These are phyloP conservation scores for Beauveria australis DNA, from an alignment of 2,329 filamentous ascomycete genomes.

Conservation along the genomic window DNA sequence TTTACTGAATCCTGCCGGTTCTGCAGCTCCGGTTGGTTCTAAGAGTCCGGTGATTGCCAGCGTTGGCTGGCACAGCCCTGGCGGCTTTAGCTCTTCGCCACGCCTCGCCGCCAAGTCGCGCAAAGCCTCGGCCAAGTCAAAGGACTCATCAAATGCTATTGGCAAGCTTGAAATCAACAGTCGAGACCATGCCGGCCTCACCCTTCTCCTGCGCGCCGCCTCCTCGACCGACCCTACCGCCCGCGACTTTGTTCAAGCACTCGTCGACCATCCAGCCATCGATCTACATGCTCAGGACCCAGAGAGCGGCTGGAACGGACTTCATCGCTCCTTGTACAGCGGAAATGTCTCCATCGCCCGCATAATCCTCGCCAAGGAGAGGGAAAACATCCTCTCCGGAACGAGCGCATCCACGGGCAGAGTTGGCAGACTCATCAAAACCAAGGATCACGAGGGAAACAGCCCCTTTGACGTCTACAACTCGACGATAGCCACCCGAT, in stretches of 20 bases:
- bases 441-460: constrained; percentile 91
- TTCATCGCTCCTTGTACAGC: constrained; percentile 84
- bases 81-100: constrained; percentile 42
- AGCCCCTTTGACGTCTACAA: constrained; percentile 92
- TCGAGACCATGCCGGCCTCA: constrained; percentile 73
- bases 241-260: constrained; percentile 63
- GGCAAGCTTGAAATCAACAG: constrained; percentile 68
- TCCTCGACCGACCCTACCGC: constrained; percentile 65
- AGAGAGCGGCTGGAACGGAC: constrained; percentile 92
- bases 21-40: constrained; percentile 44
- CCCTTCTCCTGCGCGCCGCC: constrained; percentile 74
- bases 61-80: constrained; percentile 20
- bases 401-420: constrained; percentile 51
- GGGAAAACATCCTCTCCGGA: constrained; percentile 53
- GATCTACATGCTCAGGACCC: constrained; percentile 82
- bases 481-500: constrained; percentile 73
- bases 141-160: constrained; percentile 34
- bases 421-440: constrained; percentile 74
- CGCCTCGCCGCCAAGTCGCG: constrained; percentile 40
- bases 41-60: constrained; percentile 43
- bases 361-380: constrained; percentile 70
- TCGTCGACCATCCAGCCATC: constrained; percentile 73
- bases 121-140: constrained; percentile 37
- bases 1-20: constrained; percentile 67
- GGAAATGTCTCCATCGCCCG: constrained; percentile 84